Evolutionary conservation across 306 rosid genomes (phyloP).

Genomic region (Cicer cuneatum): DNA sequence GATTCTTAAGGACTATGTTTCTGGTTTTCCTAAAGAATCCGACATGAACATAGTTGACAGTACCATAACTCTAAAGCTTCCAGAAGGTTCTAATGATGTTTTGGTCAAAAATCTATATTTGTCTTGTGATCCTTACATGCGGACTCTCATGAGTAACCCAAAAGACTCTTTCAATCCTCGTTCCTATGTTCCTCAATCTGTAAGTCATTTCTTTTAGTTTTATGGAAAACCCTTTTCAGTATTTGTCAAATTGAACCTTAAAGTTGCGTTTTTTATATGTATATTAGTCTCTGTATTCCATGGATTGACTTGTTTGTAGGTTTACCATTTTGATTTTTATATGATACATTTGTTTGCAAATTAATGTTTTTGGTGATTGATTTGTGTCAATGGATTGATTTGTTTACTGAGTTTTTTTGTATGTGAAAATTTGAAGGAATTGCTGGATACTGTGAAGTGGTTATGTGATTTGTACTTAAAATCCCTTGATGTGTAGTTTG

Average conservation of each 20-base stretch:
- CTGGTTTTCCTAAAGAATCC: constrained; percentile 47
- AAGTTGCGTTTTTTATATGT: neutral
- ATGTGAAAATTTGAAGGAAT: neutral
- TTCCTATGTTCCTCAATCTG: constrained; percentile 32
- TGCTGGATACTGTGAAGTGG: constrained; percentile 8
- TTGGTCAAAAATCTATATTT: constrained; percentile 61
- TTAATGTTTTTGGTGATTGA: neutral
- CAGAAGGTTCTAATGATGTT: constrained; percentile 43
- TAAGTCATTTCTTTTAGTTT: neutral
- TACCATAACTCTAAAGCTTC: constrained; percentile 34
- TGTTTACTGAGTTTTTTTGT: neutral
- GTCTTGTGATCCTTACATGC: constrained; percentile 49
- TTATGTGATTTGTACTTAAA: neutral
- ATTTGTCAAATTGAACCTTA: neutral
- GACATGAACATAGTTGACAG: constrained; percentile 28
- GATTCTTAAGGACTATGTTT: constrained; percentile 31
- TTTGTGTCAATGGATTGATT: neutral
- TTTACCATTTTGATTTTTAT: neutral
- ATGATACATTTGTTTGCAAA: neutral
- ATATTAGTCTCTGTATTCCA: neutral
- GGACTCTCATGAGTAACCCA: constrained; percentile 21
- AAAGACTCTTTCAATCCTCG: neutral
- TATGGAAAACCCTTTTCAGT: neutral
- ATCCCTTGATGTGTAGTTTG: neutral
- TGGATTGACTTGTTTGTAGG: neutral